Evolutionary conservation across 164 flowering plant species (phyloP).

Genomic region (Akebia trifoliata): DNA sequence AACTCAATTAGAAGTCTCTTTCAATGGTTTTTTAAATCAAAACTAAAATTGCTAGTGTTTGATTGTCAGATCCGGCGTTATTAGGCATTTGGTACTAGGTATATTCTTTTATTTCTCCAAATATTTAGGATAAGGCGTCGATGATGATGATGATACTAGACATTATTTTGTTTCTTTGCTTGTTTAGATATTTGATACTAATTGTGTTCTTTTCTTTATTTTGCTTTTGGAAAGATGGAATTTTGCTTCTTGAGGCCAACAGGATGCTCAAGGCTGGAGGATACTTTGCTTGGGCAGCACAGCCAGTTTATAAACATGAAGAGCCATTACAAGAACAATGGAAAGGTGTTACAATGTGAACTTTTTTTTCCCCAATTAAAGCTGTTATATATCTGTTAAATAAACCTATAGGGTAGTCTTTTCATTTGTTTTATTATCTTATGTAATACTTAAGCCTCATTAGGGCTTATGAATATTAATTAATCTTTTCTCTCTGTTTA

Average conservation of each 20-base stretch:
- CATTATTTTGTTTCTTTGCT: neutral
- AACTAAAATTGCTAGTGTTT: too few relatives aligned
- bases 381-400: too few relatives aligned
- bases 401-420: neutral
- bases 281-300: constrained; percentile 92
- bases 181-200: neutral
- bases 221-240: constrained; percentile 42
- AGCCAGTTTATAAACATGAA: constrained; percentile 87
- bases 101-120: too few relatives aligned
- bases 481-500: too few relatives aligned
- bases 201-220: neutral
- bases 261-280: constrained; percentile 86
- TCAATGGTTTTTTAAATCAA: too few relatives aligned
- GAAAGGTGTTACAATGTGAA: constrained; percentile 46
- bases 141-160: too few relatives aligned
- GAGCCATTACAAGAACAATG: constrained; percentile 63
- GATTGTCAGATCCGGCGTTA: neutral
- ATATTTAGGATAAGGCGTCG: too few relatives aligned
- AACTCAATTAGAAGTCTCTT: too few relatives aligned
- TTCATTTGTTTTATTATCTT: too few relatives aligned
- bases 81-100: neutral
- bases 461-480: too few relatives aligned
- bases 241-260: constrained; percentile 78
- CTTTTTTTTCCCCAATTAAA: too few relatives aligned
- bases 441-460: too few relatives aligned